A percentile compares a stretch with the other conserved stretches of the same genome.
phyloP scores from a whole-genome alignment of 1,284 basidiomycete genomes.

The Melampsora larici-populina region DNA sequence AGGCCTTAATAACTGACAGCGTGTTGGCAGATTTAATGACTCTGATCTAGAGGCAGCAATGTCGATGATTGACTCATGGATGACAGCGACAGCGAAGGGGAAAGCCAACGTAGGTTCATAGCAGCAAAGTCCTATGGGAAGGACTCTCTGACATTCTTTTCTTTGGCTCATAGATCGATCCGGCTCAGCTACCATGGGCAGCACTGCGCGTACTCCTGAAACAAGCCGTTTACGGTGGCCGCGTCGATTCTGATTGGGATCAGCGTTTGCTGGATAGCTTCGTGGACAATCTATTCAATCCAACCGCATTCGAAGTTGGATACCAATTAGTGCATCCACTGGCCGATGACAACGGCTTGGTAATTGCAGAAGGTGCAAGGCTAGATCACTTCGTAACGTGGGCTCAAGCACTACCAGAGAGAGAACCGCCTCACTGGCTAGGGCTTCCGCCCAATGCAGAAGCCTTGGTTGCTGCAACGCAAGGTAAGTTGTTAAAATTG shows the following conservation, averaged over 20 bases:
- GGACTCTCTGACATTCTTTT: background rate
- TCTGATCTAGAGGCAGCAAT: slow-evolving; percentile 92
- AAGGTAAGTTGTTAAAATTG: slow-evolving; percentile 63
- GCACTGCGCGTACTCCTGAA: slow-evolving; percentile 84
- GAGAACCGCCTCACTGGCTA: slow-evolving; percentile 80
- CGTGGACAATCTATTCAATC: slow-evolving; percentile 80
- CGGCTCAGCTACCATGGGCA: slow-evolving; percentile 84
- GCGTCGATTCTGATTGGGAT: slow-evolving; percentile 85
- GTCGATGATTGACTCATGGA: slow-evolving; percentile 84
- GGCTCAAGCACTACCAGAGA: slow-evolving; percentile 79
- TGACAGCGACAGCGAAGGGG: slow-evolving; percentile 73
- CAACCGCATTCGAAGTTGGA: slow-evolving; percentile 81
- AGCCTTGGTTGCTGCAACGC: slow-evolving; percentile 79
- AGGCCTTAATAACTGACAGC: background rate
- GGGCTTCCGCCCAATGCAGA: slow-evolving; percentile 85
- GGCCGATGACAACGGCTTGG: slow-evolving; percentile 61
- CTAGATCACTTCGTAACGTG: slow-evolving; percentile 82
- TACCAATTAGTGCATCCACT: slow-evolving; percentile 73
- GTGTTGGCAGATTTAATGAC: slow-evolving; percentile 69
- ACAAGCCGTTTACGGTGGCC: slow-evolving; percentile 89
- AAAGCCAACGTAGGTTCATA: slow-evolving; percentile 66
- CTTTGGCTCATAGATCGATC: slow-evolving; percentile 58
- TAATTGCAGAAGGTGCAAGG: slow-evolving; percentile 82
- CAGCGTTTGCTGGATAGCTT: slow-evolving; percentile 85
- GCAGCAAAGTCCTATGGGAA: background rate